phyloP scores from a whole-genome alignment of 2,329 filamentous ascomycete species.

The Xenoacremonium recifei region DNA sequence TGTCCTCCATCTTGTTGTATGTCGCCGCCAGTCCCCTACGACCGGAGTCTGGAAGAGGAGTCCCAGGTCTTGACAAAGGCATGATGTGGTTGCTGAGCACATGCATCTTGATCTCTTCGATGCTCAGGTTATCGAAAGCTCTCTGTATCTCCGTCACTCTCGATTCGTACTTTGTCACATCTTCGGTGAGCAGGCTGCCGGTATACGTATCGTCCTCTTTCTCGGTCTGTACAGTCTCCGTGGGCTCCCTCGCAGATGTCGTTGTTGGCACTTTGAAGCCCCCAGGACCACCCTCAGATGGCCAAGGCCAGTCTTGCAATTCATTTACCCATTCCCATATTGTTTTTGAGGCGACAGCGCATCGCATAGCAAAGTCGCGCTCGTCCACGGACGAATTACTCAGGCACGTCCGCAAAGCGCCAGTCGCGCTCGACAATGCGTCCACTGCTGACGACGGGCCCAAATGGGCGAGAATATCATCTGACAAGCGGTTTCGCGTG shows the following conservation, averaged over 20 bases:
- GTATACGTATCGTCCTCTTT: slow-evolving; percentile 47
- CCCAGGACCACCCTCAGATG: slow-evolving; percentile 43
- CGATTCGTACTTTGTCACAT: slow-evolving; percentile 67
- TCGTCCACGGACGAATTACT: slow-evolving; percentile 62
- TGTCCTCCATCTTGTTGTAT: slow-evolving; percentile 78
- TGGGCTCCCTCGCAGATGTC: slow-evolving; percentile 40
- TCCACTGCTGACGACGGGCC: slow-evolving; percentile 60
- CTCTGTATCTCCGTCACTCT: slow-evolving; percentile 72
- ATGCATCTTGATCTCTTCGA: slow-evolving; percentile 87
- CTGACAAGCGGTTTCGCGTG: slow-evolving; percentile 44
- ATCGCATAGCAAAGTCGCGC: slow-evolving; percentile 68
- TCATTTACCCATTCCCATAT: slow-evolving; percentile 76
- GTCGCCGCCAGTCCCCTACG: slow-evolving; percentile 40
- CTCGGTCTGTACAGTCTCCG: slow-evolving; percentile 19
- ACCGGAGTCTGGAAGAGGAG: slow-evolving; percentile 32
- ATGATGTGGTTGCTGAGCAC: slow-evolving; percentile 79
- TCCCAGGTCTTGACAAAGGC: slow-evolving; percentile 41
- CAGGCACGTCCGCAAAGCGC: slow-evolving; percentile 57
- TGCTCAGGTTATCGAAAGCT: slow-evolving; percentile 66
- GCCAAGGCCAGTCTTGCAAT: slow-evolving; percentile 60
- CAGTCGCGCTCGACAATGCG: slow-evolving; percentile 54
- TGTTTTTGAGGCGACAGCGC: slow-evolving; percentile 67
- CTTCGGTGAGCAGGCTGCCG: slow-evolving; percentile 66
- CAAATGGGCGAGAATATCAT: slow-evolving; percentile 62
- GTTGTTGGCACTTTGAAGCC: slow-evolving; percentile 53